A percentile compares a stretch with the other conserved stretches of the same genome.
These are phyloP conservation scores for Rachicladosporium sp. DNA, from an alignment of 2,329 filamentous ascomycete species.

Conservation along the genomic window DNA sequence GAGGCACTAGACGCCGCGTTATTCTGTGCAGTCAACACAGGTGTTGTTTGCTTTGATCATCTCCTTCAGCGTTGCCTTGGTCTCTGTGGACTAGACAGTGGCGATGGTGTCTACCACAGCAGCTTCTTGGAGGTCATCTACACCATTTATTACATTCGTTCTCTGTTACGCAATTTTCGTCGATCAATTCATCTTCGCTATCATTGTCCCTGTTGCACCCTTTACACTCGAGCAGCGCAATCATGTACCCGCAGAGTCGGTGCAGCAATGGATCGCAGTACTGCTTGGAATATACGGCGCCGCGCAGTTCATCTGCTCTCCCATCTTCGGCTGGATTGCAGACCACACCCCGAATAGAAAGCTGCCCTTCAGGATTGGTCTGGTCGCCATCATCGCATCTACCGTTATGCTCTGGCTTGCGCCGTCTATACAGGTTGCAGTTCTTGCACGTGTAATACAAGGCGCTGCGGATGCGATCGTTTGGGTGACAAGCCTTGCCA, in stretches of 20 bases:
- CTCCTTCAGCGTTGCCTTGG: no score
- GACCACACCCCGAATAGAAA: constrained; percentile 50
- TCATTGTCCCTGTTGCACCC: constrained; percentile 12
- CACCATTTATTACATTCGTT: constrained; percentile 12
- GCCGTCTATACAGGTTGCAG: constrained; percentile 44
- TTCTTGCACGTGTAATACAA: constrained; percentile 53
- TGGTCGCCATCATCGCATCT: constrained; percentile 47
- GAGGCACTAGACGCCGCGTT: no score
- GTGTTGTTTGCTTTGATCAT: no score
- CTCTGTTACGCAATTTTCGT: constrained; percentile 14
- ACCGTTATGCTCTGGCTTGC: constrained; percentile 55
- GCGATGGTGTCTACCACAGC: no score
- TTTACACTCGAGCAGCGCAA: constrained; percentile 8
- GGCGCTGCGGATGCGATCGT: constrained; percentile 56
- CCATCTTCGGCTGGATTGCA: constrained; percentile 37
- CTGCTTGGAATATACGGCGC: constrained; percentile 59
- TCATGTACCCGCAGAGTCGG: constrained; percentile 13
- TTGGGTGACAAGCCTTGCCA: constrained; percentile 59
- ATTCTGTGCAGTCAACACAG: no score
- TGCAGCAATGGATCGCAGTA: constrained; percentile 57
- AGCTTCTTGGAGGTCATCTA: constrained; percentile 7
- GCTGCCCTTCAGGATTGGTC: constrained; percentile 48
- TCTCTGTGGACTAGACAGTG: no score
- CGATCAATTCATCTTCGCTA: constrained; percentile 15
- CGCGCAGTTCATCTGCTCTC: constrained; percentile 45